Percentiles rank a stretch among this genome's conserved stretches.
Evolutionary conservation across 1,139 yeast genomes (phyloP).

Genomic region (Entelexis sorbosivorans): DNA sequence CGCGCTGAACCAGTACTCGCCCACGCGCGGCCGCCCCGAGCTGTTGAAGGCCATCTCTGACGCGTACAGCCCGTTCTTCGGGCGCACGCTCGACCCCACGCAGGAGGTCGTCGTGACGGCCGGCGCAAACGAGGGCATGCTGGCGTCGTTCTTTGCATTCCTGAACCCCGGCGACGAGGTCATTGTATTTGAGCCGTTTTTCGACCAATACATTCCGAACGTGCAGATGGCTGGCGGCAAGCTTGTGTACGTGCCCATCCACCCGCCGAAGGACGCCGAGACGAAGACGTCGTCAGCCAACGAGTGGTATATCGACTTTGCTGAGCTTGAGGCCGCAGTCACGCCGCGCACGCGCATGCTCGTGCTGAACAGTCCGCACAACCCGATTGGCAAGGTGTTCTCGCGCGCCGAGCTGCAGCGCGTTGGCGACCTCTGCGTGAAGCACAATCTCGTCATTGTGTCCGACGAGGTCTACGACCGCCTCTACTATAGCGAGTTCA

Average conservation of each 20-base stretch:
- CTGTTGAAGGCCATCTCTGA: constrained; percentile 57
- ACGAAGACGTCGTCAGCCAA: constrained; percentile 58
- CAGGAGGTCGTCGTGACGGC: constrained; percentile 74
- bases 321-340: constrained; percentile 58
- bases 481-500: constrained; percentile 61
- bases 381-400: constrained; percentile 88
- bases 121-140: constrained; percentile 95
- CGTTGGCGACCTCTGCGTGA: constrained; percentile 73
- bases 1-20: constrained; percentile 80
- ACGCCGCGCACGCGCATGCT: constrained; percentile 69
- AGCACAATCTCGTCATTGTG: constrained; percentile 66
- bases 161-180: constrained; percentile 86
- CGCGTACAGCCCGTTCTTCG: constrained; percentile 51
- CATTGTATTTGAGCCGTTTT: constrained; percentile 93
- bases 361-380: constrained; percentile 87
- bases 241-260: constrained; percentile 71
- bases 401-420: constrained; percentile 56
- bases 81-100: constrained; percentile 45
- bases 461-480: constrained; percentile 95
- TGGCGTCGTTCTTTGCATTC: constrained; percentile 73
- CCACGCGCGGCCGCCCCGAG: constrained; percentile 74
- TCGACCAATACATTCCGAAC: constrained; percentile 91
- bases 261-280: constrained; percentile 68
- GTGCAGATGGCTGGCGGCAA: constrained; percentile 89
- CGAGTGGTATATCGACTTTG: constrained; percentile 82